A percentile compares a stretch with the other conserved stretches of the same genome.
These are phyloP conservation scores for Aplosporella prunicola DNA, from an alignment of 2,329 filamentous ascomycete genomes.

Conservation along the genomic window DNA sequence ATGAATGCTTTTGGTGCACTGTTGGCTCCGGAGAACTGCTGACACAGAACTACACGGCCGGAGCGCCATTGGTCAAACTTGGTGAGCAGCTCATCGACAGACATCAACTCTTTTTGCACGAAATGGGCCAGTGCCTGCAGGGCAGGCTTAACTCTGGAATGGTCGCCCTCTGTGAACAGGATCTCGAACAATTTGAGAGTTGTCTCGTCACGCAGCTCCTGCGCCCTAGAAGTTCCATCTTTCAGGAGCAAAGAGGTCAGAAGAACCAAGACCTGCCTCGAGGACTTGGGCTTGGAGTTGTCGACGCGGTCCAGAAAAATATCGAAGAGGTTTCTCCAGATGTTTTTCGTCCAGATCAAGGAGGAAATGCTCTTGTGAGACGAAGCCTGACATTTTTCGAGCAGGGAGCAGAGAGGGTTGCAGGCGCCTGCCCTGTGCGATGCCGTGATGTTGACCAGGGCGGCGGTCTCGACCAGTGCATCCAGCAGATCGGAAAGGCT, in stretches of 20 bases:
- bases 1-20: constrained; percentile 11
- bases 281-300: constrained; percentile 37
- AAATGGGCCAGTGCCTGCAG: constrained; percentile 59
- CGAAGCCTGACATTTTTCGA: constrained; percentile 31
- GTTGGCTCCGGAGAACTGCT: not conserved
- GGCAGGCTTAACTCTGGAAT: constrained; percentile 58
- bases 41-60: not conserved
- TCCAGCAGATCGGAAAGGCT: constrained; percentile 20
- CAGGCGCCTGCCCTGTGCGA: constrained; percentile 38
- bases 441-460: constrained; percentile 21
- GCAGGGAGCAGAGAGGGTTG: constrained; percentile 37
- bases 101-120: constrained; percentile 50
- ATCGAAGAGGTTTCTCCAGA: constrained; percentile 31
- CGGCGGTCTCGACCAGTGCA: constrained; percentile 25
- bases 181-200: constrained; percentile 45
- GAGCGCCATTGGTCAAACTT: constrained; percentile 4
- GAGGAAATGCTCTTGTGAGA: constrained; percentile 18
- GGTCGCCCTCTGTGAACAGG: constrained; percentile 51
- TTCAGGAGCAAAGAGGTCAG: constrained; percentile 29
- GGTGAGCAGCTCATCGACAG: constrained; percentile 21
- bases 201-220: constrained; percentile 13
- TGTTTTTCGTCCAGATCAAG: constrained; percentile 24
- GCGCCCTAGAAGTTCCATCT: constrained; percentile 12
- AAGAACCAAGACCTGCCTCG: constrained; percentile 35
- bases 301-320: constrained; percentile 35